These are phyloP conservation scores for Pelargonium cotyledonis DNA, from an alignment of 441 rosid species.

Conservation along the genomic window DNA sequence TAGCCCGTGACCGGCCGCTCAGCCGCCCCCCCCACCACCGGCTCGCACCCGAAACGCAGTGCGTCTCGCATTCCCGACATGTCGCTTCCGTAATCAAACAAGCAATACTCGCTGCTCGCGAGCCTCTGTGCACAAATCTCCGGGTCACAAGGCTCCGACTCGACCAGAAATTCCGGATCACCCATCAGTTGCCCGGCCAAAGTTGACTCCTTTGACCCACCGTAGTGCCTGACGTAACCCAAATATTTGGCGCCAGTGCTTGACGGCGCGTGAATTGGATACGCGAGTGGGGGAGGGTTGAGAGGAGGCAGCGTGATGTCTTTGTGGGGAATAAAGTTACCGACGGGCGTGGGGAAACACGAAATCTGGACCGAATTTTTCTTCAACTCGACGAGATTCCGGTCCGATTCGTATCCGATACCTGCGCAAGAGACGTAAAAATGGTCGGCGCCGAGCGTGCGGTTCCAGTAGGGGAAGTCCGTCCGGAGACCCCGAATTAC, in stretches of 20 bases:
- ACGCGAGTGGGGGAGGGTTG: neutral
- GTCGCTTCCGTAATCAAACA: slow-evolving; percentile 40
- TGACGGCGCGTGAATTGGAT: slow-evolving; percentile 10
- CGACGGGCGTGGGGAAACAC: slow-evolving; percentile 35
- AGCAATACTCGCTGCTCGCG: slow-evolving; percentile 34
- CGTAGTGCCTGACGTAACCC: neutral
- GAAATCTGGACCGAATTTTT: slow-evolving; percentile 52
- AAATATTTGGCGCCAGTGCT: slow-evolving; percentile 8
- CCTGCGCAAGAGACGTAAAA: slow-evolving; percentile 42
- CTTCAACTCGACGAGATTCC: slow-evolving; percentile 48
- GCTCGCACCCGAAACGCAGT: slow-evolving; percentile 42
- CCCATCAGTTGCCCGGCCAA: slow-evolving; percentile 18
- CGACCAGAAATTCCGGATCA: slow-evolving; percentile 37
- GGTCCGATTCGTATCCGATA: slow-evolving; percentile 33
- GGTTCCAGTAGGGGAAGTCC: slow-evolving; percentile 48
- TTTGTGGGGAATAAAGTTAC: slow-evolving; percentile 48
- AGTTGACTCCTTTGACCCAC: neutral
- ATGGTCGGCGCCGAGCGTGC: slow-evolving; percentile 61
- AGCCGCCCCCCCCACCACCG: slow-evolving; percentile 34
- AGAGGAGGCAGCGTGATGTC: slow-evolving; percentile 44
- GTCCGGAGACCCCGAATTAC: slow-evolving; percentile 27
- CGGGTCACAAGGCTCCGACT: slow-evolving; percentile 38
- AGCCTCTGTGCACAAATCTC: slow-evolving; percentile 24
- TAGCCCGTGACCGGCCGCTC: slow-evolving; percentile 49
- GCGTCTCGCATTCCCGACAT: slow-evolving; percentile 36